Evolutionary conservation across 169 alveolate genomes (phyloP), one percentile per base, ranked within the genome.

Genomic region (Blepharisma undulans): DNA sequence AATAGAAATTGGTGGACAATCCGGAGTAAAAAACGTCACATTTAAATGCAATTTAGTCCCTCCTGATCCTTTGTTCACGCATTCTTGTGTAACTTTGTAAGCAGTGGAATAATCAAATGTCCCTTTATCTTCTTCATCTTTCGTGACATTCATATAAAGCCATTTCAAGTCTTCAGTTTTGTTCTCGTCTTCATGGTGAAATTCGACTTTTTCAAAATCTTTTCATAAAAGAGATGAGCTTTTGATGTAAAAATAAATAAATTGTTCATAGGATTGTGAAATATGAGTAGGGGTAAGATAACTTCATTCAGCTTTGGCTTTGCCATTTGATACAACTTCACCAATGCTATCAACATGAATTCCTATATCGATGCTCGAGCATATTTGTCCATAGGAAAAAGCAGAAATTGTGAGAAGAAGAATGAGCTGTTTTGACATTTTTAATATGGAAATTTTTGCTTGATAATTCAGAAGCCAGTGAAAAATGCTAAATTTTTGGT

Each of bases 121-220:
- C 36, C 91, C 82, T 0, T 6, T 30, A 7, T 25, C 30, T 29
- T 60, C 29, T 85, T 86, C 91, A 86, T 86, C 91, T 19, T 25
- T 25, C 0, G 80, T 25, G 7, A 86, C 91, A 22, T 61, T 71
- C 91, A 86, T 86, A 25, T 25, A 14, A 27, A 86, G 27, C 91
- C 91, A 86, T 29, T 72, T 60, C 10, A 29, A 4, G 27, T 72
- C 84, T 21, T 86, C 80, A 30, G 25, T 59, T 66, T 71, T 71
- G 48, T 60, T 32, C n/a, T 86, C 91, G 66, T 86, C 91, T 61
- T 86, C 82, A 72, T 72, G 80, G 84, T 86, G 91, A 27, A 61
- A 86, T n/a, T 60, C 91, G n/a, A 29, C 29, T 5, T 25, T 29
- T 25, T 72, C 60, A 85, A 86, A 86, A 19, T 60, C 84, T 27